Conservation (phyloP, 1,284 basidiomycete genomes). For the Apiotrichum porosum region DNA sequence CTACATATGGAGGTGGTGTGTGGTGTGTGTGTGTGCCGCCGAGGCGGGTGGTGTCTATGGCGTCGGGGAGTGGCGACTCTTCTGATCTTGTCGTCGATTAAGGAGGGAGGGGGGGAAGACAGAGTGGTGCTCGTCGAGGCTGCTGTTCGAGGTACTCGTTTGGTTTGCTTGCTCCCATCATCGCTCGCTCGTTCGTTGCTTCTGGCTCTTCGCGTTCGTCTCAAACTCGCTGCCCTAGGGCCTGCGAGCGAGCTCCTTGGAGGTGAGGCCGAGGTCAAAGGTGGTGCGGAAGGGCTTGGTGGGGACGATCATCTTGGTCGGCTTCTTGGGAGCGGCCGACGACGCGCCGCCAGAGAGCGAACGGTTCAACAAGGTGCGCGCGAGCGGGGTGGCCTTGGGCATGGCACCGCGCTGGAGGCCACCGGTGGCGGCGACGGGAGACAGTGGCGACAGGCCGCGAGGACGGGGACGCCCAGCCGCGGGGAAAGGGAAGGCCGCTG, state of each 20-base stretch:
- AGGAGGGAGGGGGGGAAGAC: no score
- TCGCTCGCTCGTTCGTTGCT: no score
- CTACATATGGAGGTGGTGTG: no score
- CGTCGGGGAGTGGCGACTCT: no score
- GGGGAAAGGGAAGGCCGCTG: no score
- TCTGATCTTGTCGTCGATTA: no score
- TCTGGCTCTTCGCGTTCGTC: not conserved
- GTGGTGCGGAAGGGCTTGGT: conserved; percentile 40
- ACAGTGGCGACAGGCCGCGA: conserved; percentile 18
- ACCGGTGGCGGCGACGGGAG: conserved; percentile 1
- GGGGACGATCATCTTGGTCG: conserved; percentile 42
- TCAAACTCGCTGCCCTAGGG: not conserved
- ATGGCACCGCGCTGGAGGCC: conserved; percentile 2
- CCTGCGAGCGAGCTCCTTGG: conserved; percentile 35
- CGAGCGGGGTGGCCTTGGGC: conserved; percentile 39
- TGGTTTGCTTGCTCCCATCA: no score
- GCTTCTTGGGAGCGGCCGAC: conserved; percentile 16
- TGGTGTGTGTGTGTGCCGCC: no score
- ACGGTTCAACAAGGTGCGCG: conserved; percentile 35
- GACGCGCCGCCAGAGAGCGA: conserved; percentile 15
- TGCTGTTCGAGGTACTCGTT: no score
- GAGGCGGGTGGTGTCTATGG: no score
- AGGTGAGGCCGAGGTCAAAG: conserved; percentile 40
- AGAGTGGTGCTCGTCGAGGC: no score
- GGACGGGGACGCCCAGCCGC: conserved; percentile 1